Conservation (phyloP, 2,329 filamentous ascomycete species). For the Talaromyces sp. region DNA sequence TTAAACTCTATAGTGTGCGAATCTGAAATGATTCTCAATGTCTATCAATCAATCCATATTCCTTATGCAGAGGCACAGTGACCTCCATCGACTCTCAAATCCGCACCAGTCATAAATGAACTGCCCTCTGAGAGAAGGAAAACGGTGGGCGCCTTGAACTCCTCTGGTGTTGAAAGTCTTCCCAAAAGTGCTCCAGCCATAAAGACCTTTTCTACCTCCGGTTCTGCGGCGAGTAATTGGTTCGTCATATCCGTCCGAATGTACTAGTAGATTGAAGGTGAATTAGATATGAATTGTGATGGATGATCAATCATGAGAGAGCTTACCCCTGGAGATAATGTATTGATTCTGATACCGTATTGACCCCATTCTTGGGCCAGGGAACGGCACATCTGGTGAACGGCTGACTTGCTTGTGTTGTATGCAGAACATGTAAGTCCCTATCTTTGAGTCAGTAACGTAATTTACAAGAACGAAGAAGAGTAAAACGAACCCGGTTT, state of each 20-base stretch:
- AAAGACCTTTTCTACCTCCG: slow-evolving; percentile 52
- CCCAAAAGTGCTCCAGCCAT: slow-evolving; percentile 53
- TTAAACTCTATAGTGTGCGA: not conserved
- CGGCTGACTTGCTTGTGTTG: slow-evolving; percentile 48
- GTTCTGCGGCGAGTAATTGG: slow-evolving; percentile 44
- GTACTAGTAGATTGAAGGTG: slow-evolving; percentile 30
- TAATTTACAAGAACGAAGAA: not conserved
- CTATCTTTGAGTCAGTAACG: slow-evolving; percentile 26
- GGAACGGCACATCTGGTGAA: slow-evolving; percentile 45
- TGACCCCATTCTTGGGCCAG: slow-evolving; percentile 50
- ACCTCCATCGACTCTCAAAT: slow-evolving; percentile 39
- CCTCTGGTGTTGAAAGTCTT: slow-evolving; percentile 46
- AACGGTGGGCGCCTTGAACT: slow-evolving; percentile 37
- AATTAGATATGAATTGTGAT: not conserved
- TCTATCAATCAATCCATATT: not conserved
- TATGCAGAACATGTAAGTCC: slow-evolving; percentile 49
- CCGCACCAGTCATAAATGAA: slow-evolving; percentile 41
- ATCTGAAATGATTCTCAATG: not conserved
- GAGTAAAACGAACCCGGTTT: slow-evolving; percentile 45
- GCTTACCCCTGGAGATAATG: slow-evolving; percentile 65
- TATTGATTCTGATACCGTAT: slow-evolving; percentile 65
- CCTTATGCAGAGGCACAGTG: slow-evolving; percentile 35
- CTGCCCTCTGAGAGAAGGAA: slow-evolving; percentile 38
- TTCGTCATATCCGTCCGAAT: slow-evolving; percentile 51
- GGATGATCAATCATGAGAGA: not conserved